phyloP scores from a whole-genome alignment of 805 yeast species.

The Zygosaccharomyces pseudorouxii region DNA sequence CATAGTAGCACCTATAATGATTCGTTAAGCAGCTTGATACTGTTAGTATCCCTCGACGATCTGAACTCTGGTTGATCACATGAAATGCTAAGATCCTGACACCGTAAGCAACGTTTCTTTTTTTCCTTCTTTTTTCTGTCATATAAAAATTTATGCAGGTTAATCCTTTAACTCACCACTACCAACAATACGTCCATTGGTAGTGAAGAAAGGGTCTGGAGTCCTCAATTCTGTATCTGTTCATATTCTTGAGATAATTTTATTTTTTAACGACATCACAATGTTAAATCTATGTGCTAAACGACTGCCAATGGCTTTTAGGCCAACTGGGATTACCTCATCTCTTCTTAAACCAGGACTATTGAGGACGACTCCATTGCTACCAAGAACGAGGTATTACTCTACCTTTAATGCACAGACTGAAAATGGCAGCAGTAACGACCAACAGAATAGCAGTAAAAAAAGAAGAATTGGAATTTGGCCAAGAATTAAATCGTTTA shows the following conservation, averaged over 20 bases:
- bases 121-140: too few species aligned
- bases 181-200: too few species aligned
- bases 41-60: too few species aligned
- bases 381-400: not conserved
- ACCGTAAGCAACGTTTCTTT: too few species aligned
- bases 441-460: not conserved
- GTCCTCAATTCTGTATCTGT: too few species aligned
- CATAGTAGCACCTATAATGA: too few species aligned
- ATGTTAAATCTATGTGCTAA: not conserved
- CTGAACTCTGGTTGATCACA: too few species aligned
- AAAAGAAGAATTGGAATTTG: conserved; percentile 40
- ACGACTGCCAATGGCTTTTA: not conserved
- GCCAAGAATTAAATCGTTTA: conserved; percentile 47
- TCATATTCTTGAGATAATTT: not conserved
- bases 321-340: not conserved
- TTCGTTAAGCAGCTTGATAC: too few species aligned
- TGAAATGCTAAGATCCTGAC: too few species aligned
- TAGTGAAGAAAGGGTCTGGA: too few species aligned
- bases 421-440: not conserved
- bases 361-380: not conserved
- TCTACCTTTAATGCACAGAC: conserved; percentile 15
- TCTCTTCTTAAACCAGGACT: not conserved
- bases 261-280: not conserved
- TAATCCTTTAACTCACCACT: too few species aligned
- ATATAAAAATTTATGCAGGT: too few species aligned